Conservation (phyloP, 257 asterid genomes). For the Linaria vulgaris region DNA sequence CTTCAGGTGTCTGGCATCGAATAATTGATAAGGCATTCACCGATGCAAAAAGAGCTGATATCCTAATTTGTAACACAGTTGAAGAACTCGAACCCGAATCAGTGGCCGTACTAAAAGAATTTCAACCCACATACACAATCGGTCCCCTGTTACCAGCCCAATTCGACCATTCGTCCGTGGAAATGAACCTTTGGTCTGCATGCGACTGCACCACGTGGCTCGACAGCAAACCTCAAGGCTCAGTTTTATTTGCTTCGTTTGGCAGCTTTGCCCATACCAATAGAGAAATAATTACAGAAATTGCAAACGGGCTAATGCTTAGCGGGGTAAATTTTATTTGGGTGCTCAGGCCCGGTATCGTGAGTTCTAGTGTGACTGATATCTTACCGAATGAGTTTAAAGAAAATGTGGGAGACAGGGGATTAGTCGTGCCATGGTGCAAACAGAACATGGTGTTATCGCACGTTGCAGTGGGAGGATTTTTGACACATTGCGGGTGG, state of each 20-base stretch:
- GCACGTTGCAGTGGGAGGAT: conserved; percentile 25
- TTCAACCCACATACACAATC: conserved; percentile 8
- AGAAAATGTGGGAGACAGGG: conserved; percentile 1
- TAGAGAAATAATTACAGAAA: not conserved
- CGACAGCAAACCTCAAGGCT: conserved; percentile 18
- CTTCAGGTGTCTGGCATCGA: not conserved
- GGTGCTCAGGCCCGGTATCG: conserved; percentile 20
- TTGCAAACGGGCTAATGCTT: conserved; percentile 14
- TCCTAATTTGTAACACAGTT: conserved; percentile 13
- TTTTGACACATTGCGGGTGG: conserved; percentile 37
- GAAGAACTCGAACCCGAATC: conserved; percentile 17
- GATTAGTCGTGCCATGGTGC: conserved; percentile 14
- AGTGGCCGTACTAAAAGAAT: not conserved
- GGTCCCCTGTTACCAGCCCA: conserved; percentile 18
- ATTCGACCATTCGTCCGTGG: not conserved
- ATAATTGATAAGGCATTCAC: not conserved
- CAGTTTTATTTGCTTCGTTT: conserved; percentile 13
- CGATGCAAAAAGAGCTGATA: conserved; percentile 15
- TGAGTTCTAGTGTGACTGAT: not conserved
- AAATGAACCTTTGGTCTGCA: conserved; percentile 17
- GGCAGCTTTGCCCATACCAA: conserved; percentile 4
- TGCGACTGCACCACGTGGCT: conserved; percentile 21
- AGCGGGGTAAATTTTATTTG: conserved; percentile 20
- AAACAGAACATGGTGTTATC: conserved; percentile 7
- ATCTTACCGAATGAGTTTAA: conserved; percentile 9